A percentile compares a stretch with the other conserved stretches of the same genome.
phyloP scores from a whole-genome alignment of 345 rosid species.

The Eucalyptus leucophloia region DNA sequence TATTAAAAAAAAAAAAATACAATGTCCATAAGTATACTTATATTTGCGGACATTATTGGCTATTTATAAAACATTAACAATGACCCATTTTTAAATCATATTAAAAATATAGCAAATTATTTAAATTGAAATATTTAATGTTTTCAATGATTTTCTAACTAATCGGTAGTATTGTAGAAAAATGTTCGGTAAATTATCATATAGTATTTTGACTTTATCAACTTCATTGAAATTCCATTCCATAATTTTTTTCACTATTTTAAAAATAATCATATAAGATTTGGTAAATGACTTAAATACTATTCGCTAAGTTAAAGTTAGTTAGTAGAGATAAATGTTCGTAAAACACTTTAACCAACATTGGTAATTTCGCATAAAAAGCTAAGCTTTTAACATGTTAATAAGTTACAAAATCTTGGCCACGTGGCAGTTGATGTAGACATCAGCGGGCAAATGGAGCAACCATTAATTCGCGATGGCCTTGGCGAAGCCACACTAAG shows the following conservation, averaged over 20 bases:
- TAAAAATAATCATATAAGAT: background rate
- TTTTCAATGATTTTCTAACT: background rate
- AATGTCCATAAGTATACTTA: background rate
- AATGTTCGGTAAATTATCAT: background rate
- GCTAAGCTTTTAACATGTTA: background rate
- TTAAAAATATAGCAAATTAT: background rate
- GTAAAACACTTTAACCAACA: background rate
- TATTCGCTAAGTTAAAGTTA: background rate
- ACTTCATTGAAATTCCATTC: background rate
- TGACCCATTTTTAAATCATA: background rate
- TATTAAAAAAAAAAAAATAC: background rate
- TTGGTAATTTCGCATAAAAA: background rate
- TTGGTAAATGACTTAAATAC: background rate
- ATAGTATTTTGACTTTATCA: background rate
- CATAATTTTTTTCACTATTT: background rate
- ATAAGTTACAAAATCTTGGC: background rate
- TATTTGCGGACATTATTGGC: background rate
- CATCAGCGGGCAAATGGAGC: background rate
- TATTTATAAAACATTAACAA: background rate
- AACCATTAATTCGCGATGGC: background rate
- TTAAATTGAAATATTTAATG: background rate
- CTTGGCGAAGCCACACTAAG: background rate
- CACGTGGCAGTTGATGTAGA: background rate
- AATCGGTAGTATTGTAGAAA: background rate
- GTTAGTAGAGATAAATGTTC: background rate